Conservation (phyloP, 371 early-diverging fungal species). For the Mortierella sp. region DNA sequence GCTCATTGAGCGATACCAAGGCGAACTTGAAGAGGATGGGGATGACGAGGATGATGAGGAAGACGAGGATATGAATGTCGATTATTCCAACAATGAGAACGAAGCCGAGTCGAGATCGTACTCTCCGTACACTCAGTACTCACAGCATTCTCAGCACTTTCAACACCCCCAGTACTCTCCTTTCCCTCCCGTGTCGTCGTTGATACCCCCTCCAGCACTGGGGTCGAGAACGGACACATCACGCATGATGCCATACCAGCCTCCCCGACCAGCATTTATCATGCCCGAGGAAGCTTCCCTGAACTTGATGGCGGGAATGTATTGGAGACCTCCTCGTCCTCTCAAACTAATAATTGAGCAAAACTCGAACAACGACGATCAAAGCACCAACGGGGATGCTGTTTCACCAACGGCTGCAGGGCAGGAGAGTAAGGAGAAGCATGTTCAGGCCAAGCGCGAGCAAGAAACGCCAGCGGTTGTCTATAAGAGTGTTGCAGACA, state of each 20-base stretch:
- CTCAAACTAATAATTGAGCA: neutral
- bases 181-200: no score
- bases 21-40: neutral
- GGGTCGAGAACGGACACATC: neutral
- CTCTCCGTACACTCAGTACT: neutral
- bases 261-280: constrained; percentile 9
- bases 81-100: neutral
- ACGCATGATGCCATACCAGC: neutral
- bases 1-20: constrained; percentile 2
- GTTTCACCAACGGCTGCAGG: constrained; percentile 3
- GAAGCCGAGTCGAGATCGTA: neutral
- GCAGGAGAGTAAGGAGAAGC: constrained; percentile 17
- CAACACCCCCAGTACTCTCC: no score
- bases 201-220: neutral
- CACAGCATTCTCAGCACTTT: no score
- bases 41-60: neutral
- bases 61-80: neutral
- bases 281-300: constrained; percentile 3
- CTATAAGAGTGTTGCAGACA: constrained; percentile 7
- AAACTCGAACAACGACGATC: neutral
- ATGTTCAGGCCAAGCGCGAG: constrained; percentile 25
- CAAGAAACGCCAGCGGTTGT: neutral
- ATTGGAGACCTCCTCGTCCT: constrained; percentile 7
- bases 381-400: neutral
- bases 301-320: neutral